Evolutionary conservation across 306 rosid species (phyloP), one percentile per base, ranked within the genome.

Genomic region (Luffa acutangula): DNA sequence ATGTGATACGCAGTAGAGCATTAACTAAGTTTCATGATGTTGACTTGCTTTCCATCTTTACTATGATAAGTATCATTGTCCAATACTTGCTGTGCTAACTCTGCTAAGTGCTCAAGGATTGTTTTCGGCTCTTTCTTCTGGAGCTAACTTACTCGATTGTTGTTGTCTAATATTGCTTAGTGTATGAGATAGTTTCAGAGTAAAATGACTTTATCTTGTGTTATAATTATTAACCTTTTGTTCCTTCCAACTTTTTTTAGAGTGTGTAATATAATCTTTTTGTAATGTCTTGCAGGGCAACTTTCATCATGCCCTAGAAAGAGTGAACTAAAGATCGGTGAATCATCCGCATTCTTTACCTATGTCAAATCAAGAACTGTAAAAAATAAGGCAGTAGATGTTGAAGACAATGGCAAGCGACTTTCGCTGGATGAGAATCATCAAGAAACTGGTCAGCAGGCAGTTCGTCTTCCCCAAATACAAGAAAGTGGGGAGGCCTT

Each of bases 341-440:
- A 91, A 81, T 96, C 98, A 56, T 96, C 99, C 41, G 98, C 99
- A 82, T 96, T 96, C 85, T 87, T 96, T 75, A 89, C 94, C 9
- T 96, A 96, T 75, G 96, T 93, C 71, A 96, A 96, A 85, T 86
- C 89, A 41, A 63, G 85, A 85, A 43, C 73, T 36, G 63, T 41
- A 13, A 86, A 86, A 84, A 86, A 76, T 78, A 87, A 85, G 79
- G 82, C 81, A 76, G 84, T 75, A 51, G 78, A 75, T 36, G 31
- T 52, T 52, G 78, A 75, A 53, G 78, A 53, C 48, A 53, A 36
- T 75, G 64, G 49, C 17, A 75, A 84, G 70, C 83, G 41, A 15
- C 69, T 77, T 80, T 80, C 83, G 80, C 67, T 77, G 66, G 90
- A 88, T 76, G 91, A 82, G 69, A 79, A 64, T 60, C 79, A 76